Percentiles rank a stretch among this genome's conserved stretches.
phyloP scores from a whole-genome alignment of 768 basidiomycete species.

The Boletus fagicola region DNA sequence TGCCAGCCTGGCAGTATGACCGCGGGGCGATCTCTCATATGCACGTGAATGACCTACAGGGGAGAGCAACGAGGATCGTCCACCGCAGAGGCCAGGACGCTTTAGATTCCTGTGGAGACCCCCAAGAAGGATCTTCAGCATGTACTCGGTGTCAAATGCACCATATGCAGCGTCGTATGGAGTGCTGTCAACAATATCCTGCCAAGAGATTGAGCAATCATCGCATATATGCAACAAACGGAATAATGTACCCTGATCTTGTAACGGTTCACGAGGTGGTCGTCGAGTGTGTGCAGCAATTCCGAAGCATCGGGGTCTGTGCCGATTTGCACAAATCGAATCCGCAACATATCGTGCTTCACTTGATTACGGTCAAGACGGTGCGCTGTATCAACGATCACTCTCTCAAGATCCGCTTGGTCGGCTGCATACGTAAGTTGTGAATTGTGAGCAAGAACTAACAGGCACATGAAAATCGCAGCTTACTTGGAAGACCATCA shows the following conservation, averaged over 20 bases:
- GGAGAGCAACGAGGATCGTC: slow-evolving; percentile 10
- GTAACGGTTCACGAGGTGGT: slow-evolving; percentile 34
- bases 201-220: neutral
- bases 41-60: neutral
- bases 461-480: neutral
- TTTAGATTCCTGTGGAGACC: slow-evolving; percentile 22
- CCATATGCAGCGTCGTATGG: slow-evolving; percentile 33
- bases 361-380: slow-evolving; percentile 37
- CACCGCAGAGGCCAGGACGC: slow-evolving; percentile 1
- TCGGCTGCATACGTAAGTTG: slow-evolving; percentile 22
- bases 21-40: slow-evolving; percentile 12
- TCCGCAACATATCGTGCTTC: slow-evolving; percentile 40
- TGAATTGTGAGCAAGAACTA: neutral
- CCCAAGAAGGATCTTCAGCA: slow-evolving; percentile 35
- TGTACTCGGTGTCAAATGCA: slow-evolving; percentile 34
- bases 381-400: slow-evolving; percentile 37
- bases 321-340: slow-evolving; percentile 50
- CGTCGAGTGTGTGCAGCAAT: slow-evolving; percentile 40
- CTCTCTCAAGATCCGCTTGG: slow-evolving; percentile 25
- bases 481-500: slow-evolving; percentile 40
- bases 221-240: neutral
- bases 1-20: slow-evolving; percentile 7
- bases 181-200: slow-evolving; percentile 51
- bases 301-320: slow-evolving; percentile 37
- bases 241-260: slow-evolving; percentile 28